A percentile compares a stretch with the other conserved stretches of the same genome.
These are phyloP conservation scores for Penicillium freii DNA, from an alignment of 2,329 filamentous ascomycete genomes.

Conservation along the genomic window DNA sequence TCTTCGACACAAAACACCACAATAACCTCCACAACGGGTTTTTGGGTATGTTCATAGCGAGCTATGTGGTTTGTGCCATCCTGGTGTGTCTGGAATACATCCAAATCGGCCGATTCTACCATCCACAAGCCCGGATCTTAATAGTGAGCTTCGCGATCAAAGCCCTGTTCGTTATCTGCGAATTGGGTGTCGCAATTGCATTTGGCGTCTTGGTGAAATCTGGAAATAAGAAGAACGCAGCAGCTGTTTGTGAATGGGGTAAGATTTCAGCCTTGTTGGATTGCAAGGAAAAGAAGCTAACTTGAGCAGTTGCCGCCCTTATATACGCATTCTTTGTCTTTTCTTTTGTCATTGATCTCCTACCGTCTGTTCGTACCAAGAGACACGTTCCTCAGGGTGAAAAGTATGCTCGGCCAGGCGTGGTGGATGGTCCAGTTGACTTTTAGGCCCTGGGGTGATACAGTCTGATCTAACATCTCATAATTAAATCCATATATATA, in stretches of 20 bases:
- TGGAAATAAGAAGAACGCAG: conserved; percentile 1
- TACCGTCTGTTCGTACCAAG: conserved; percentile 11
- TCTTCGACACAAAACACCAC: conserved; percentile 10
- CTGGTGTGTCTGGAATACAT: conserved; percentile 13
- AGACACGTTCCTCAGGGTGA: conserved; percentile 9
- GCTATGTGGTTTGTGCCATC: conserved; percentile 10
- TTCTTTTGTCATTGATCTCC: conserved; percentile 9
- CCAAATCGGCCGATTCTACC: conserved; percentile 9
- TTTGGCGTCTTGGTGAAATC: conserved; percentile 3
- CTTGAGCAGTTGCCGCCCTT: conserved; percentile 1
- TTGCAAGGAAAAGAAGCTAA: neutral
- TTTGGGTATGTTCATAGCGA: conserved; percentile 9
- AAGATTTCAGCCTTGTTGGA: neutral
- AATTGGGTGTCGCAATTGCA: conserved; percentile 8
- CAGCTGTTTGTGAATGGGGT: conserved; percentile 11
- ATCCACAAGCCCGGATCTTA: conserved; percentile 7
- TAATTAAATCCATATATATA: neutral
- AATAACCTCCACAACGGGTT: conserved; percentile 5
- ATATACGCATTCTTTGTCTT: conserved; percentile 13
- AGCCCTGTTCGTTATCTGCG: conserved; percentile 3
- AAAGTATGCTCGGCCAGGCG: conserved; percentile 5
- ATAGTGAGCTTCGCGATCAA: conserved; percentile 9
- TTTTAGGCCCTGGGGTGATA: neutral
- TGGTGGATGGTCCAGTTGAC: neutral
- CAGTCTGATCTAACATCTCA: neutral